Evolutionary conservation across 169 alveolate genomes (phyloP), one percentile per base, ranked within the genome.

Genomic region (Ichthyophthirius multifiliis): DNA sequence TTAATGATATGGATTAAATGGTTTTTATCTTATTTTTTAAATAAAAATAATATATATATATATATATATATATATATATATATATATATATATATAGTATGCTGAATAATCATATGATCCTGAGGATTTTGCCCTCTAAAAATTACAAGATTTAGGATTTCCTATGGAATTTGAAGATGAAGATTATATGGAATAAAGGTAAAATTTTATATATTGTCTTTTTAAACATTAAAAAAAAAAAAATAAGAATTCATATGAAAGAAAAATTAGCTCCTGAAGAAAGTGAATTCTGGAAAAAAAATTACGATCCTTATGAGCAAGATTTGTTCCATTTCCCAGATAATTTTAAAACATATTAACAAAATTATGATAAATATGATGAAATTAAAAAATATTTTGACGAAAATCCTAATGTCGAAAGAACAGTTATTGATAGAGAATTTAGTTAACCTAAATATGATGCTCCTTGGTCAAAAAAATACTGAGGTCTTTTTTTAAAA

Each of bases 161-260:
- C 86, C 86, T 31, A 27, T 81, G 43, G 86, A 81, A 81, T 62
- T 35, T 47, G 86, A 71, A 27, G 86, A 81, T 71, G 86, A 81
- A 81, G 86, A 81, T 39, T 81, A 71, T 64, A 55, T 81, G 39
- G 86, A 81, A 81, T 71, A 81, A 67, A 67, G 75, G 75, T 65
- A 34, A 10, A 10, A 12, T 12, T 16, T 47, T 10, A 10, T 47
- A 5, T 47, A 5, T 5, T 12, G 23, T 12, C 5, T 47, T 16
- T 41, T 7, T 9, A 9, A 7, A 41, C 13, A 9, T 41, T 41
- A 9, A 9, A 7, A 9, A 41, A 41, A 41, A 4, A 13, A 20
- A 63, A 65, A 65, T 32, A 7, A 79, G 86, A 81, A 82, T 81
- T 2, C 73, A 71, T 47, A 37, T 81, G 76, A 81, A 71, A 43